Evolutionary conservation across 2,329 filamentous ascomycete species (phyloP), one percentile per base, ranked within the genome.

Genomic region (Hypoxylon sp.): DNA sequence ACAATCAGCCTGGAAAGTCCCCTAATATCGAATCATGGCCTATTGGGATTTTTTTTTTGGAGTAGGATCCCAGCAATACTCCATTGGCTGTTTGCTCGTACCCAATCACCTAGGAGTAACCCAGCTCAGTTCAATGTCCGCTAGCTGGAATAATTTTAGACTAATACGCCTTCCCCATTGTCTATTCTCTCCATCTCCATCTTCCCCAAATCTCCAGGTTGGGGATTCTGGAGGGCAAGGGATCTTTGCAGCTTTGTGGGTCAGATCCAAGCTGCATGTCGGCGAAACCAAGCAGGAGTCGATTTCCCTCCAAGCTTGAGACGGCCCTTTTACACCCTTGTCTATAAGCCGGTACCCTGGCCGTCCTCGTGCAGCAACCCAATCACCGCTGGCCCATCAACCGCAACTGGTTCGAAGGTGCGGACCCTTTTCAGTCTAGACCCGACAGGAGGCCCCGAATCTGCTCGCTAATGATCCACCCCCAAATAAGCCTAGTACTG

Each of bases 301-400:
- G 54, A 65, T 64, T 67, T 69, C 60, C 72, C 60, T 69, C 68
- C 52, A 63, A 51, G 68, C 51, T 66, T 44, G 67, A 77, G 74
- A 76, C 72, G 75, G 75, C 71, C 74, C 74, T 77, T 77, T 76
- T 76, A 52, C 10, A 71, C 69, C 72, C 74, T 67, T 73, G 73
- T 70, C 65, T 71, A 68, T 72, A 70, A 69, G 66, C 67, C 64
- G 62, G 58, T 53, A 73, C 56, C 74, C 74, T 72, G 68, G 70
- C 69, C 52, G 65, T 68, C 71, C 52, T 62, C 44, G 58, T 66
- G 70, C 68, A 62, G 65, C 62, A 64, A 51, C 47, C 75, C 75
- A 77, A 77, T 77, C 74, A 75, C 54, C 61, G 46, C 56, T 32
- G 62, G 37, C 29, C 53, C 60, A 52, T 47, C 64, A 62, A 70